These are phyloP conservation scores for Chrysoporthe deuterocubensis DNA, from an alignment of 2,329 filamentous ascomycete species.

Conservation along the genomic window DNA sequence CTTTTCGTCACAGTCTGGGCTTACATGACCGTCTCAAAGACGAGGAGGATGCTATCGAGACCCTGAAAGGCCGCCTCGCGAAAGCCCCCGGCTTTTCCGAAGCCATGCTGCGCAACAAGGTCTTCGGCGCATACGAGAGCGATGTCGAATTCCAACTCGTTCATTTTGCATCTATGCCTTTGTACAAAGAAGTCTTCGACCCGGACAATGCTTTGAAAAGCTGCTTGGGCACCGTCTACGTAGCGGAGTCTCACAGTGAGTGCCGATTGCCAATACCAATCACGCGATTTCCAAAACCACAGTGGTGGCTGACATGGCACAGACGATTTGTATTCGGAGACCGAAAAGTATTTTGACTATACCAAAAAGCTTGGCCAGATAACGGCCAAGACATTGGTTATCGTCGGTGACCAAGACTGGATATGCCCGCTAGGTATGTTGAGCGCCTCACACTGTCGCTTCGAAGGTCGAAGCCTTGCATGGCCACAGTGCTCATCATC, in stretches of 20 bases:
- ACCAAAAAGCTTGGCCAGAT: slow-evolving; percentile 36
- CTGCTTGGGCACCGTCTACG: slow-evolving; percentile 38
- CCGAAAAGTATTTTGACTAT: slow-evolving; percentile 46
- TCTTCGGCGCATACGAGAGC: slow-evolving; percentile 43
- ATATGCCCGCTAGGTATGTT: slow-evolving; percentile 42
- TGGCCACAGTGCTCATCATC: not conserved
- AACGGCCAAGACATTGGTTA: slow-evolving; percentile 40
- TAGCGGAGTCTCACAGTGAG: slow-evolving; percentile 43
- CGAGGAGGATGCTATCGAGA: slow-evolving; percentile 40
- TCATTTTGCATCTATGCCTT: slow-evolving; percentile 42
- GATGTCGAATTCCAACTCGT: slow-evolving; percentile 44
- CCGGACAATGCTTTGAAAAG: slow-evolving; percentile 38
- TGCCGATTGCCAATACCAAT: not conserved
- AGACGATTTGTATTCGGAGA: slow-evolving; percentile 42
- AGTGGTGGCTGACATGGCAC: not conserved
- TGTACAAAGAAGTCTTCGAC: slow-evolving; percentile 43
- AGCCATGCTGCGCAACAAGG: slow-evolving; percentile 43
- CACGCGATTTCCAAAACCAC: not conserved
- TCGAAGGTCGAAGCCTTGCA: not conserved
- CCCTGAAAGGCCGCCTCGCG: slow-evolving; percentile 38
- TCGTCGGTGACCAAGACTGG: slow-evolving; percentile 45
- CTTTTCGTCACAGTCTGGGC: not conserved
- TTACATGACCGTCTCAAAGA: slow-evolving; percentile 31
- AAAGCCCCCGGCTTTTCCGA: slow-evolving; percentile 42
- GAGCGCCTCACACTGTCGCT: not conserved